A percentile compares a stretch with the other conserved stretches of the same genome.
Evolutionary conservation across 2,329 filamentous ascomycete genomes (phyloP).

Genomic region (Lasiodiplodia theobromae): DNA sequence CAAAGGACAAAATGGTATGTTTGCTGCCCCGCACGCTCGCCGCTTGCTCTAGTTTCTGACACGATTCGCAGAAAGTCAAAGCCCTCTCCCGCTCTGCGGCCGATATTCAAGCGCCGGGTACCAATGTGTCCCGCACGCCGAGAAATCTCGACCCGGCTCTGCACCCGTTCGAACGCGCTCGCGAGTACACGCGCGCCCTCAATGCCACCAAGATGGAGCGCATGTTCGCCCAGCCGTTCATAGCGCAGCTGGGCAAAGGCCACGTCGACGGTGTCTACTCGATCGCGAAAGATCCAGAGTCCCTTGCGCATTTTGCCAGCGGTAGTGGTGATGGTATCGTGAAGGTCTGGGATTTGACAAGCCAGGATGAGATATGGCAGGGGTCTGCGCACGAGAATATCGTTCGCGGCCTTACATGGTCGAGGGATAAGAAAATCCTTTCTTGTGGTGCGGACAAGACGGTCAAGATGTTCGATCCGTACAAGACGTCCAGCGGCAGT

Average conservation of each 20-base stretch:
- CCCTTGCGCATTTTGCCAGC: conserved; percentile 18
- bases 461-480: conserved; percentile 91
- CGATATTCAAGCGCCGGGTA: conserved; percentile 71
- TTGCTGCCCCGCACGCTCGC: not conserved
- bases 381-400: conserved; percentile 89
- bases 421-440: conserved; percentile 80
- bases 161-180: conserved; percentile 88
- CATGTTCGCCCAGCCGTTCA: conserved; percentile 86
- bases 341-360: conserved; percentile 88
- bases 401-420: conserved; percentile 91
- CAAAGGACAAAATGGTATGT: conserved; percentile 28
- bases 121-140: conserved; percentile 69
- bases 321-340: conserved; percentile 82
- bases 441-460: conserved; percentile 87
- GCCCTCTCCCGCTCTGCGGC: conserved; percentile 71
- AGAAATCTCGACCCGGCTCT: conserved; percentile 82
- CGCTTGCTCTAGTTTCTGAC: not conserved
- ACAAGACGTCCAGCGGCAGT: conserved; percentile 71
- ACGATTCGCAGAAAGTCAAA: conserved; percentile 50
- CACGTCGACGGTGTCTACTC: conserved; percentile 82
- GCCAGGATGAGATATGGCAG: conserved; percentile 76
- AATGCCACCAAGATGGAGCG: conserved; percentile 92
- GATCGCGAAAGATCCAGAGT: conserved; percentile 57
- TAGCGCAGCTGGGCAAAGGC: conserved; percentile 85
- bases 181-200: conserved; percentile 80